Base-by-base conservation (phyloP, 768 basidiomycete genomes). In the Collybiopsis luxurians region DNA sequence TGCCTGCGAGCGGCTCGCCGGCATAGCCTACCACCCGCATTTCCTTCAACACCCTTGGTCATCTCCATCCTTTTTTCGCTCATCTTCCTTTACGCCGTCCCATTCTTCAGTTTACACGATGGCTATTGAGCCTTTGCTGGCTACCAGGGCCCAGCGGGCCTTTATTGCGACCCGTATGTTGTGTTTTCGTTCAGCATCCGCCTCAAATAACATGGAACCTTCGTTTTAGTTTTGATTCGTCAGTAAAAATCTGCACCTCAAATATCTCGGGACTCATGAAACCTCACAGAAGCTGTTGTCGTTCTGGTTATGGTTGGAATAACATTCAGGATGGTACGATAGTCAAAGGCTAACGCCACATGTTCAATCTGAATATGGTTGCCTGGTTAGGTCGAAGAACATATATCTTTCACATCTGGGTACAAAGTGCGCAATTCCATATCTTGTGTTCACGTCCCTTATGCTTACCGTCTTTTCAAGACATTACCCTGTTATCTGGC, bases 401-500 rank as follows among this genome's bases (percentile, higher is more conserved):
- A 77, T 59, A 81, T 85, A 51, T 64, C 74, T 34, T 73, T 85
- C 56, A 59, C 59, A 9, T 5, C 70, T 12, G 64, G 71, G 61
- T 88, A 85, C 72, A 88, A 86, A 73, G 88, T 82, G 60, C 24
- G 49, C 31, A 11, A 31, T 12, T 6, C 23, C 31, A 12, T 28
- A 17, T 31, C 23, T 36, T 49, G 3, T 23, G 30, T 26, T 7
- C 30, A 17, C 4, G 7, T 43, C 15, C 13, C 46, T 56, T 43
- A 52, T 34, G 31, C 57, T 60, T 59, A 69, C 4, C 34, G 17
- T 52, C 19, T 49, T 40, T 13, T 51, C 4, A 50, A 90, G 87
- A 92, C 91, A 12, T 68, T 92, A 53, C 86, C 90, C 59, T 92
- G 91, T 70, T 94, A 92, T 68, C 82, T 94, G 4, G 89, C 89